phyloP scores from a whole-genome alignment of 345 rosid genomes.

The Salix arbutifolia region DNA sequence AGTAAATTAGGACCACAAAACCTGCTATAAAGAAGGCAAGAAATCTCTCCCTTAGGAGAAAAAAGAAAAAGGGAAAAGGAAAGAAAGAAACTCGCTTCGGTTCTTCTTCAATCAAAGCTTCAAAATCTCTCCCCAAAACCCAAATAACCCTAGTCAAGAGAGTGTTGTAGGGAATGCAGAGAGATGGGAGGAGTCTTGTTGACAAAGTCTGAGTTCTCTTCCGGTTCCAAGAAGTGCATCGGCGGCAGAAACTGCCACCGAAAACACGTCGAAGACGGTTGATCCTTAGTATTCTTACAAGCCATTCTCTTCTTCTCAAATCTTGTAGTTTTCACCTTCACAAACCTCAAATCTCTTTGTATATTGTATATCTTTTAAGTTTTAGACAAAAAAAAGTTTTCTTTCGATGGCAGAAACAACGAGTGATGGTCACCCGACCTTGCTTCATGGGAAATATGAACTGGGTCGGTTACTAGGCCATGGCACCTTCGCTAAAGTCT shows the following conservation, averaged over 20 bases:
- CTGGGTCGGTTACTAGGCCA: constrained; percentile 79
- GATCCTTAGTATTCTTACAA: constrained; percentile 24
- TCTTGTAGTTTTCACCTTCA: not conserved
- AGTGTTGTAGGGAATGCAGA: constrained; percentile 40
- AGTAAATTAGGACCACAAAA: not conserved
- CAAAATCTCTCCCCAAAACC: not conserved
- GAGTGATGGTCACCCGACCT: constrained; percentile 20
- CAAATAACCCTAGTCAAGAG: not conserved
- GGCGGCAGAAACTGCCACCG: constrained; percentile 93
- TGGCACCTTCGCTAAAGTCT: constrained; percentile 89
- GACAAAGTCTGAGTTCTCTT: constrained; percentile 16
- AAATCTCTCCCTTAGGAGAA: not conserved
- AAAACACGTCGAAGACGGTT: constrained; percentile 97
- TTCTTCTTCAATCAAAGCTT: not conserved
- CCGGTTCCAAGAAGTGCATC: constrained; percentile 40
- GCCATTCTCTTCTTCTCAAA: not conserved
- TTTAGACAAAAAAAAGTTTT: not conserved
- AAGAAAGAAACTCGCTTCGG: not conserved
- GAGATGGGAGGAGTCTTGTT: constrained; percentile 36
- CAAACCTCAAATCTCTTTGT: not conserved
- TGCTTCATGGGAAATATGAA: constrained; percentile 82
- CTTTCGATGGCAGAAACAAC: not conserved
- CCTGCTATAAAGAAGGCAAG: not conserved
- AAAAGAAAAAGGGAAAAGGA: not conserved
- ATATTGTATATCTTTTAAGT: not conserved